Base-by-base conservation (phyloP, 805 yeast genomes). In the Kodamaea leandrae region DNA sequence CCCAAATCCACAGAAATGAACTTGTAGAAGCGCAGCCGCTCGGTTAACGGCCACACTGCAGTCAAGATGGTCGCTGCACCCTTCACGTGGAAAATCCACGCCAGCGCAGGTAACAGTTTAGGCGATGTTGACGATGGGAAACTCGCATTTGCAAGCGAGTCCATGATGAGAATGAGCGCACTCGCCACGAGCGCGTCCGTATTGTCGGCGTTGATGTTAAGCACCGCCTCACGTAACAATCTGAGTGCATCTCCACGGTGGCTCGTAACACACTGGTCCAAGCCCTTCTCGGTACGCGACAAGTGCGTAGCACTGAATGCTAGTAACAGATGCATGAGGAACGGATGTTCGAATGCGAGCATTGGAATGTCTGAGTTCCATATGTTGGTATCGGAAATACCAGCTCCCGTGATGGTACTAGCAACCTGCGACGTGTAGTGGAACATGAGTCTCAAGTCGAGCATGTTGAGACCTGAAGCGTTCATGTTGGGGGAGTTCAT, bases 1-100 rank as follows among this genome's bases (percentile, higher is more conserved):
- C 95, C 85, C 42, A 91, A 67, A 55, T 89, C 97, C 9, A 87
- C 90, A n/a, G 91, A 83, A 30, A 65, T 65, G 43, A 69, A 69
- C 51, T 69, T 68, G 53, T 69, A 67, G 51, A 69, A 69, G 16
- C 75, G 46, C 19, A 68, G 63, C 4, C 67, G 49, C 48, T 68
- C 74, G 1, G 74, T 66, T 40, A 89, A 67, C 3, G 96, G 96
- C 89, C 96, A 88, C n/a, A 90, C 96, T 1, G 96, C 96, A 1
- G 96, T 86, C 37, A 91, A 70, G 40, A 91, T 91, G 0, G 97
- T 90, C 4, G 96, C 96, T 0, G 97, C 96, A 23, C 97, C 98
- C 52, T 93, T 86, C 9, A 91, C 96, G 55, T 91, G 97, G 69
- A 87, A 93, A 42, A 91, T 82, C 98, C 98, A 91, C 0, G 97